These are phyloP conservation scores for Boechera stricta DNA, from an alignment of 345 rosid genomes.

Conservation along the genomic window DNA sequence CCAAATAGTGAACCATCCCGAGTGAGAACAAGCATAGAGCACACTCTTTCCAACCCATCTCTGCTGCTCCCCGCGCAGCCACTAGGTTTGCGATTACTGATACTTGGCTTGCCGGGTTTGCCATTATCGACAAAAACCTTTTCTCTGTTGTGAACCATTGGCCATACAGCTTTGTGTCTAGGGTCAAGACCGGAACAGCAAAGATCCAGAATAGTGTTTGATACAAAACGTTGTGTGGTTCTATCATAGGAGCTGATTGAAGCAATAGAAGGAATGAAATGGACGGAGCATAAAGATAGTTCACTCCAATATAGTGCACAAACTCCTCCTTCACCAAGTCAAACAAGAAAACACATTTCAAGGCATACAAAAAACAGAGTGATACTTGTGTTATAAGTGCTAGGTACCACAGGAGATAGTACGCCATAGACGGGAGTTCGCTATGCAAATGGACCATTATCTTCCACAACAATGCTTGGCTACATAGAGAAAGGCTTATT, in stretches of 20 bases:
- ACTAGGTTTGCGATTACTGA: slow-evolving; percentile 68
- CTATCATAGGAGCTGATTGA: slow-evolving; percentile 58
- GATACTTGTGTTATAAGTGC: slow-evolving; percentile 45
- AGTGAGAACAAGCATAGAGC: slow-evolving; percentile 70
- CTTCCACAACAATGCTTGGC: slow-evolving; percentile 65
- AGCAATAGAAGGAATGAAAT: slow-evolving; percentile 68
- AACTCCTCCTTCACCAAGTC: slow-evolving; percentile 57
- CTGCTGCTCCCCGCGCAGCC: slow-evolving; percentile 60
- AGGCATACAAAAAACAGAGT: slow-evolving; percentile 49
- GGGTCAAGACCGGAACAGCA: slow-evolving; percentile 53
- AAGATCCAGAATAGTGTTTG: slow-evolving; percentile 53
- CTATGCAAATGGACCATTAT: slow-evolving; percentile 43
- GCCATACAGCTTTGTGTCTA: slow-evolving; percentile 72
- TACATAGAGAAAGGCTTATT: slow-evolving; percentile 57
- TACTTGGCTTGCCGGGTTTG: slow-evolving; percentile 71
- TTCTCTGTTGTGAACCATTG: slow-evolving; percentile 81
- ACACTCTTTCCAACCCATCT: slow-evolving; percentile 63
- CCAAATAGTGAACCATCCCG: slow-evolving; percentile 67
- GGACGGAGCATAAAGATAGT: slow-evolving; percentile 71
- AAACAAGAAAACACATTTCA: slow-evolving; percentile 52
- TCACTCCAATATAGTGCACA: slow-evolving; percentile 60
- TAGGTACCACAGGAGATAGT: slow-evolving; percentile 54
- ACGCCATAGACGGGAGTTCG: slow-evolving; percentile 46
- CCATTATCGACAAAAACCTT: slow-evolving; percentile 57
- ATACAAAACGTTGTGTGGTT: slow-evolving; percentile 28